phyloP scores from a whole-genome alignment of 2,329 filamentous ascomycete species.

The Paraphoma sp. region DNA sequence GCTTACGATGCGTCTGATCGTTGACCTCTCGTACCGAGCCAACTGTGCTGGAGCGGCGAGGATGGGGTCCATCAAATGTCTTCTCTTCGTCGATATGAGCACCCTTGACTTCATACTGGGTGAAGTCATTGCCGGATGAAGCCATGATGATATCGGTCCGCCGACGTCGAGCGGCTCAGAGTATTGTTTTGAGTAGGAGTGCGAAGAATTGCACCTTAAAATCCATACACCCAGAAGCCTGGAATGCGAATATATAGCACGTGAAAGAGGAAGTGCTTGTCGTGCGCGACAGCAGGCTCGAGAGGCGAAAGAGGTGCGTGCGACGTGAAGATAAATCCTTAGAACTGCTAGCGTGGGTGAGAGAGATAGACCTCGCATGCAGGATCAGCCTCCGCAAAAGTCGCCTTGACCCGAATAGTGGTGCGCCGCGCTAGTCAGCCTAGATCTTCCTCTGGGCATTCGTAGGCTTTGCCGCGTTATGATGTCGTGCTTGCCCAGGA shows the following conservation, averaged over 20 bases:
- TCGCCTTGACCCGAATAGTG: slow-evolving; percentile 4
- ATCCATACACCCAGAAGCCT: slow-evolving; percentile 34
- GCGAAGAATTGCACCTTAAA: slow-evolving; percentile 43
- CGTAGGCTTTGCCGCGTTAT: slow-evolving; percentile 6
- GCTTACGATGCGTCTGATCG: slow-evolving; percentile 53
- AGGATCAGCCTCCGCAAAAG: slow-evolving; percentile 7
- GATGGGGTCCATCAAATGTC: slow-evolving; percentile 23
- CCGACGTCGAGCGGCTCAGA: slow-evolving; percentile 18
- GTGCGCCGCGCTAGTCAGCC: slow-evolving; percentile 13
- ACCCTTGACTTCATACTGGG: slow-evolving; percentile 20
- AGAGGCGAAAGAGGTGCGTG: slow-evolving; percentile 20
- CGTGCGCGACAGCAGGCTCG: not conserved
- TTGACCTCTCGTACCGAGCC: slow-evolving; percentile 37
- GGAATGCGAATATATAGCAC: slow-evolving; percentile 5
- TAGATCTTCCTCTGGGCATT: slow-evolving; percentile 15
- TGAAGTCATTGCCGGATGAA: slow-evolving; percentile 42
- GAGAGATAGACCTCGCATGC: slow-evolving; percentile 6
- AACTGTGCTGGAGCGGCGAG: slow-evolving; percentile 31
- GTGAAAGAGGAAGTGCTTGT: not conserved
- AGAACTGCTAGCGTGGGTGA: slow-evolving; percentile 10
- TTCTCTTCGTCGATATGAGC: slow-evolving; percentile 35
- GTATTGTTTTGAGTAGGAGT: slow-evolving; percentile 44
- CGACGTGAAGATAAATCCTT: slow-evolving; percentile 29
- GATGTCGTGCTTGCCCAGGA: slow-evolving; percentile 8
- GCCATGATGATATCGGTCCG: slow-evolving; percentile 32